These are phyloP conservation scores for Backusella circina DNA, from an alignment of 192 early-diverging fungal species.

Conservation along the genomic window DNA sequence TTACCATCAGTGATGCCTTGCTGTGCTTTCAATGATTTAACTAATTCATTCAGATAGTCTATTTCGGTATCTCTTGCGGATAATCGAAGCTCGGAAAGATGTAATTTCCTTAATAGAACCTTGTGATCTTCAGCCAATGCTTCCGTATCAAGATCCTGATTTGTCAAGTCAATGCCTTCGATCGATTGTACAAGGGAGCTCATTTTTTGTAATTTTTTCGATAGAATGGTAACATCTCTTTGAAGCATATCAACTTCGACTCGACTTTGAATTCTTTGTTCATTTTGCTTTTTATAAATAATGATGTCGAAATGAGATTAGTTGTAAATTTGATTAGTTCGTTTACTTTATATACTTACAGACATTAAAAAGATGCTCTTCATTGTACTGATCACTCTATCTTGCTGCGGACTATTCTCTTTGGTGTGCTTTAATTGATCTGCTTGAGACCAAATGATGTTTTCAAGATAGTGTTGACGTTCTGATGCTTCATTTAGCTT, in stretches of 20 bases:
- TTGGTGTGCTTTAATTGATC: slow-evolving; percentile 17
- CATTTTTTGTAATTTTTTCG: slow-evolving; percentile 22
- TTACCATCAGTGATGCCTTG: neutral
- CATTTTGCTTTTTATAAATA: slow-evolving; percentile 28
- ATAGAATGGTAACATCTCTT: slow-evolving; percentile 26
- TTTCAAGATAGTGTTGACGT: slow-evolving; percentile 12
- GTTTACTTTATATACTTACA: neutral
- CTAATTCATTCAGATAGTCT: slow-evolving; percentile 17
- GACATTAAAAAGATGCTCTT: slow-evolving; percentile 17
- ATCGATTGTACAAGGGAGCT: slow-evolving; percentile 8
- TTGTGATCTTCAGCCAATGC: slow-evolving; percentile 10
- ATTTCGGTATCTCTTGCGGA: slow-evolving; percentile 31
- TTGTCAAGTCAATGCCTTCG: slow-evolving; percentile 15
- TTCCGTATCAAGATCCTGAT: neutral
- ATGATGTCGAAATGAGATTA: neutral
- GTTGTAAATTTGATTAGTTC: neutral
- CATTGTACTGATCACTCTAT: slow-evolving; percentile 15
- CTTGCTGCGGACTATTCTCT: neutral
- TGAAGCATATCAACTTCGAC: slow-evolving; percentile 29
- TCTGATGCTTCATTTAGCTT: slow-evolving; percentile 17
- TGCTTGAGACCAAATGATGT: slow-evolving; percentile 15
- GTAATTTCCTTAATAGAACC: slow-evolving; percentile 24
- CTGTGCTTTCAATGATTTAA: neutral
- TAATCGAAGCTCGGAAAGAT: slow-evolving; percentile 23
- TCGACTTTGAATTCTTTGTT: slow-evolving; percentile 18